Evolutionary conservation across 768 basidiomycete species (phyloP).

Genomic region (Boletus fagicola): DNA sequence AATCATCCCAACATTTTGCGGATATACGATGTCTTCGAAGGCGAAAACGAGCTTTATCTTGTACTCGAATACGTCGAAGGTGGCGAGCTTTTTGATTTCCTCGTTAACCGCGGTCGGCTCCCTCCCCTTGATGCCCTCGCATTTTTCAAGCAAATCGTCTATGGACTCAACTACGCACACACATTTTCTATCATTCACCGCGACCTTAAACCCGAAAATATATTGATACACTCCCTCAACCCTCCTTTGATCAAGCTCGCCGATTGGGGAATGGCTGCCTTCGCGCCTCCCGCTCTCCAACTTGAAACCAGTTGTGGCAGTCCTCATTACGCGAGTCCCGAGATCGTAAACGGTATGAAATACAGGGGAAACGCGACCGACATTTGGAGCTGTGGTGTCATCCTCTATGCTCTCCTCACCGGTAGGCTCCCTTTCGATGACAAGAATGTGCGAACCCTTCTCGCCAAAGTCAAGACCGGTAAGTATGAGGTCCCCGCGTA

Average conservation of each 20-base stretch:
- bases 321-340: conserved; percentile 95
- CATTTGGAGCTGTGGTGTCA: conserved; percentile 96
- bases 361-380: conserved; percentile 90
- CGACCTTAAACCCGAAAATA: conserved; percentile 97
- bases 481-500: conserved; percentile 80
- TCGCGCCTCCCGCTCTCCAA: conserved; percentile 79
- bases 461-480: conserved; percentile 85
- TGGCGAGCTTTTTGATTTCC: conserved; percentile 94
- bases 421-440: conserved; percentile 94
- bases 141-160: conserved; percentile 95
- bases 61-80: conserved; percentile 95
- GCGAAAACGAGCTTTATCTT: conserved; percentile 85
- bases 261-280: conserved; percentile 98
- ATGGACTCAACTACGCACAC: conserved; percentile 95
- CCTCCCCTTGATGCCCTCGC: conserved; percentile 78
- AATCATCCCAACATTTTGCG: conserved; percentile 96
- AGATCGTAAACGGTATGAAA: conserved; percentile 88
- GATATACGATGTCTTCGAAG: conserved; percentile 95
- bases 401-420: conserved; percentile 85
- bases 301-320: conserved; percentile 95
- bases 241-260: conserved; percentile 92
- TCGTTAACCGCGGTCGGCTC: conserved; percentile 85
- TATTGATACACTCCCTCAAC: conserved; percentile 79
- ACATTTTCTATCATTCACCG: conserved; percentile 97
- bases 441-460: conserved; percentile 72